phyloP scores from a whole-genome alignment of 495 filamentous ascomycete species.

The Astrothelium subdiscretum region DNA sequence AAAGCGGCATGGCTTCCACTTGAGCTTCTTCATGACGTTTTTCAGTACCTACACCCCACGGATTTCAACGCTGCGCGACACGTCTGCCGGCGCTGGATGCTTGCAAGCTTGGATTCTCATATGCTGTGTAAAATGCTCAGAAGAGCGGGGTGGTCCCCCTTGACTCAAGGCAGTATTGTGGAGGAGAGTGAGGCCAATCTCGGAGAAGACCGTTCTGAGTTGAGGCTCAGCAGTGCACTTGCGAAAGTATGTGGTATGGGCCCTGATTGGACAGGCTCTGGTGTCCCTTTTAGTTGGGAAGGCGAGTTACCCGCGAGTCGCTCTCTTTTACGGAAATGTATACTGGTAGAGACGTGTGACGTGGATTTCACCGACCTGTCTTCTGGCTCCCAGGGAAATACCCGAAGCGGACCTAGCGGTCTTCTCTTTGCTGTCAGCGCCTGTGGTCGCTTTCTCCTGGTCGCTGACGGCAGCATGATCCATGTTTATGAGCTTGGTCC shows the following conservation, averaged over 20 bases:
- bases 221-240: neutral
- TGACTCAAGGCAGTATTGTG: neutral
- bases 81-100: constrained; percentile 56
- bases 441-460: constrained; percentile 49
- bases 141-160: constrained; percentile 41
- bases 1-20: constrained; percentile 34
- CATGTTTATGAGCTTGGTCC: constrained; percentile 46
- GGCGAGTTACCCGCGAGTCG: neutral
- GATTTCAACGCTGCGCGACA: constrained; percentile 59
- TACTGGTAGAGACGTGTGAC: neutral
- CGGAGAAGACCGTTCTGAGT: neutral
- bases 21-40: constrained; percentile 54
- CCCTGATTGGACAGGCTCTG: neutral
- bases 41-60: constrained; percentile 39
- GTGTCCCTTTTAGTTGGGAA: neutral
- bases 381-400: constrained; percentile 11
- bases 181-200: neutral
- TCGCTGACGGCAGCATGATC: constrained; percentile 45
- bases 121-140: constrained; percentile 45
- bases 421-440: constrained; percentile 43
- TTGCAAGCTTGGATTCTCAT: constrained; percentile 42
- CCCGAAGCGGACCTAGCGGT: constrained; percentile 6
- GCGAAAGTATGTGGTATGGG: neutral
- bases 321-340: neutral
- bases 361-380: constrained; percentile 28